Evolutionary conservation across 2,329 filamentous ascomycete species (phyloP), one percentile per base, ranked within the genome.

Genomic region (Fusarium stilboides): DNA sequence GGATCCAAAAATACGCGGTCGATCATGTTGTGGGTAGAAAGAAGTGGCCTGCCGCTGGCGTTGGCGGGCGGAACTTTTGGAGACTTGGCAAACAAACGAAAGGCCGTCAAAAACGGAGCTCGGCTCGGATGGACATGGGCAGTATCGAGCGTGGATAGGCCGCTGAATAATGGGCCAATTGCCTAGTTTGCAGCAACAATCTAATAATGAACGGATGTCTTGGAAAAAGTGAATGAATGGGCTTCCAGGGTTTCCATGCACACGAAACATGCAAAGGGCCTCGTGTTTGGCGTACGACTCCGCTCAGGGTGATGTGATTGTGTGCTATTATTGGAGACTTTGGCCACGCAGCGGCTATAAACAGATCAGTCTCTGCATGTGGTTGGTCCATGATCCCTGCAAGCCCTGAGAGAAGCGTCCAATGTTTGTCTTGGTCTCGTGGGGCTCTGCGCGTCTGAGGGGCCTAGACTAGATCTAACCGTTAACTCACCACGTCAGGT

Each of bases 261-360:
- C 42, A 59, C 57, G 51, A 59, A 59, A 59, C 57, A 59, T 57
- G 57, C 53, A 57, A 14, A 43, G 42, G 37, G 45, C 22, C 62
- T 65, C 62, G 62, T 65, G 62, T 65, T 65, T 59, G 60, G 40
- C 51, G 42, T 37, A 39, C 50, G 61, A 50, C 56, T 58, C 56
- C 34, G 56, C 50, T 26, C 51, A 15, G 8, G 22, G 37, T 65
- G 62, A 57, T 52, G 62, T 60, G 62, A 65, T 20, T 52, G 24
- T 60, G 60, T 65, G 60, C 62, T 65, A 65, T 65, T 28, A 65
- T 65, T 65, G 61, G 61, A 63, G 20, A 26, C 39, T 40, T 43
- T 46, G 53, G 28, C 60, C 62, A 65, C 60, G 44, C 24, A 65
- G 62, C 62, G 62, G 40, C 60, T 65, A 65, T 60, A 65, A 65